These are phyloP conservation scores for Solanum aculeatissimum DNA, from an alignment of 305 asterid genomes.

Conservation along the genomic window DNA sequence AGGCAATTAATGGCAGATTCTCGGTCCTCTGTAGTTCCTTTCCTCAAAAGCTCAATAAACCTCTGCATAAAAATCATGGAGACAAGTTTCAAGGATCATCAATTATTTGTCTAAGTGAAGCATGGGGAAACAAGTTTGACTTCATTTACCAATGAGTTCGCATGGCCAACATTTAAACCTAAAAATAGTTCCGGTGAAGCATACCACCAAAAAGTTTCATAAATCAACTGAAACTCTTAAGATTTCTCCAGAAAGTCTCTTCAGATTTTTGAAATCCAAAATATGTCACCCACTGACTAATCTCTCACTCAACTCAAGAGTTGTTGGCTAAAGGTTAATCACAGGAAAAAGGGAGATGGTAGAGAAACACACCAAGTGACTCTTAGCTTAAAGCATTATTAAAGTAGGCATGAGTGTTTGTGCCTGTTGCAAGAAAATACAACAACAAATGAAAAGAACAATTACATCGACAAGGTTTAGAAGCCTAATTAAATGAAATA, in stretches of 20 bases:
- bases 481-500: background rate
- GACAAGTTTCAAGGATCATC: background rate
- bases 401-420: background rate
- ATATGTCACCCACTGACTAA: background rate
- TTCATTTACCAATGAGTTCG: background rate
- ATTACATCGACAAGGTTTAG: background rate
- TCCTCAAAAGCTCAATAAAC: conserved; percentile 86
- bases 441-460: background rate
- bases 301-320: background rate
- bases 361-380: background rate
- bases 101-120: background rate
- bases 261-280: background rate
- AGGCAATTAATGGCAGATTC: conserved; percentile 69
- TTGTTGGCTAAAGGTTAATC: background rate
- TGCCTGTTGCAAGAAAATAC: background rate
- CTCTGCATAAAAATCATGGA: conserved; percentile 28
- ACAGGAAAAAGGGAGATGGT: background rate
- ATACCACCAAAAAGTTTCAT: background rate
- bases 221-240: background rate
- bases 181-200: background rate
- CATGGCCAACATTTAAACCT: background rate
- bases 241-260: background rate
- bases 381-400: background rate
- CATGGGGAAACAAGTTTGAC: background rate
- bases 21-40: conserved; percentile 70